Evolutionary conservation across 352 stramenopile species (phyloP).

Genomic region (Phytophthora chlamydospora): DNA sequence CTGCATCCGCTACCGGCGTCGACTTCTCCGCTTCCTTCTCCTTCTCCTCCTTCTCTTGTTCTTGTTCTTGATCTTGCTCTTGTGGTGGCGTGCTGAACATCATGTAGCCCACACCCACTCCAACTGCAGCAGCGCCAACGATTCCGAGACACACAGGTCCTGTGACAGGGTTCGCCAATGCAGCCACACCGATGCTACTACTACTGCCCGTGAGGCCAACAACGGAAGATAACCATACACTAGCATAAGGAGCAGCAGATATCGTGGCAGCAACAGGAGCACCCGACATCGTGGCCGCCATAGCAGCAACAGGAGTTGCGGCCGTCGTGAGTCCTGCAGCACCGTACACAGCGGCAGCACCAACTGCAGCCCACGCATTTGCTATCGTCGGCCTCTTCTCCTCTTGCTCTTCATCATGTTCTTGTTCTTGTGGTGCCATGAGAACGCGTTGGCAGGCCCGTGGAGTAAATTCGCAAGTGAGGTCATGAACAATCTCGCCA

Average conservation of each 20-base stretch:
- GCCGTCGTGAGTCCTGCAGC: not conserved
- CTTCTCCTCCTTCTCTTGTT: no score
- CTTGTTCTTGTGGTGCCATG: not conserved
- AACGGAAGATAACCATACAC: no score
- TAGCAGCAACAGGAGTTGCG: not conserved
- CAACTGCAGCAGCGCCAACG: constrained; percentile 2
- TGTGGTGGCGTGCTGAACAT: no score
- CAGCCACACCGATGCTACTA: constrained; percentile 42
- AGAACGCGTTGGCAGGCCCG: not conserved
- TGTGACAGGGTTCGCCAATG: not conserved
- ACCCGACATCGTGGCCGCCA: not conserved
- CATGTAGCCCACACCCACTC: not conserved
- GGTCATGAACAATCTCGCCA: no score
- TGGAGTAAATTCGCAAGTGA: not conserved
- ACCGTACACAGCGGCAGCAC: not conserved
- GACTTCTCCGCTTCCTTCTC: no score
- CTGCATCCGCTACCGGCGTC: not conserved
- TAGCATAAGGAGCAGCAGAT: no score
- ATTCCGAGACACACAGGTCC: constrained; percentile 4
- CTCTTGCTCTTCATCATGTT: not conserved
- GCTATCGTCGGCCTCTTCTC: not conserved
- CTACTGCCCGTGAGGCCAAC: constrained; percentile 42
- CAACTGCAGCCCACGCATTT: not conserved
- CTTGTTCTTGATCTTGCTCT: no score
- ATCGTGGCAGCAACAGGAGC: not conserved